phyloP scores from a whole-genome alignment of 2,329 filamentous ascomycete genomes.

The Pyrenophora graminea region DNA sequence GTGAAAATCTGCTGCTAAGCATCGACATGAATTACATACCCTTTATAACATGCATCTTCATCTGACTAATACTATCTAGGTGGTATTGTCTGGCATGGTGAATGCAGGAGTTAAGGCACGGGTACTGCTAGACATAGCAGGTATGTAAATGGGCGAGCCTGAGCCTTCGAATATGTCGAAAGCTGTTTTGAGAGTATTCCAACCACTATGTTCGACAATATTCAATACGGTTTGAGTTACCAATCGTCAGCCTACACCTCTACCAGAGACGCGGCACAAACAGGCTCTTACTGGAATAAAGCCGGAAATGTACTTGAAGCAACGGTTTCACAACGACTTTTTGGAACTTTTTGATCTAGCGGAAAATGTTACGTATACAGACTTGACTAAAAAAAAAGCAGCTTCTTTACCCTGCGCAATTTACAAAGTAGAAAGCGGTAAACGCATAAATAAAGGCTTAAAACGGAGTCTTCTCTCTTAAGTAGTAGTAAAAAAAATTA shows the following conservation, averaged over 20 bases:
- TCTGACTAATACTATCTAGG: no score
- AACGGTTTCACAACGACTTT: constrained; percentile 9
- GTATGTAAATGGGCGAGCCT: no score
- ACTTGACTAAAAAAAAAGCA: constrained; percentile 13
- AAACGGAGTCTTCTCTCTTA: constrained; percentile 3
- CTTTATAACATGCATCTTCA: no score
- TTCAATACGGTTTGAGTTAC: no score
- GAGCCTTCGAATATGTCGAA: no score
- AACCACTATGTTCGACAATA: no score
- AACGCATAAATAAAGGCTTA: constrained; percentile 2
- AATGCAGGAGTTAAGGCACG: no score
- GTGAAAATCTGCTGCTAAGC: no score
- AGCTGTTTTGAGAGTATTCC: no score
- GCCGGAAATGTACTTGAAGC: neutral
- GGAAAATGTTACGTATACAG: constrained; percentile 1
- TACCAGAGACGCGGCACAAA: neutral
- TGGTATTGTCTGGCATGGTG: no score
- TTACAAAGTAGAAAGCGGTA: constrained; percentile 10
- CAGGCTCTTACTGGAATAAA: constrained; percentile 3
- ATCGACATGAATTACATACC: no score
- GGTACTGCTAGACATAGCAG: no score
- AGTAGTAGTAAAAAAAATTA: constrained; percentile 3
- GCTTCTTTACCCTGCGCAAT: constrained; percentile 12
- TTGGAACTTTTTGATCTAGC: constrained; percentile 9
- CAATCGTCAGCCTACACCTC: neutral